Percentiles rank a stretch among this genome's conserved stretches.
Conservation (phyloP, 495 filamentous ascomycete genomes). For the Aeminium ludgeri region DNA sequence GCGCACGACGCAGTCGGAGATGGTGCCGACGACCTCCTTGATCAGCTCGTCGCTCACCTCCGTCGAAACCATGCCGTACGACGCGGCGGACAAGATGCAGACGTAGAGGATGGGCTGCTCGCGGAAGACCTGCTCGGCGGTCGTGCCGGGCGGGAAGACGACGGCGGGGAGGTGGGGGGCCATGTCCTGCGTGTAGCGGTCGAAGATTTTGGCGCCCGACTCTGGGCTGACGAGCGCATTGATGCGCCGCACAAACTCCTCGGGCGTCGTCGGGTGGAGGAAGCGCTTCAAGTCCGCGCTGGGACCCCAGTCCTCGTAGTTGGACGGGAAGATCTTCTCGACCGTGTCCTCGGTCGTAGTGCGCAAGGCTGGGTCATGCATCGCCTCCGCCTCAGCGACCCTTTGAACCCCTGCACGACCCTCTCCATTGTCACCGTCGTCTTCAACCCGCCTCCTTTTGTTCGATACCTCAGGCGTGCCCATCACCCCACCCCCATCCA, state of each 20-base stretch:
- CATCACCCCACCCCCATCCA: slow-evolving; percentile 3
- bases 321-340: no score
- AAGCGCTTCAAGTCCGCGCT: slow-evolving; percentile 6
- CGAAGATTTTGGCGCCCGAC: slow-evolving; percentile 47
- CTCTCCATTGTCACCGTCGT: no score
- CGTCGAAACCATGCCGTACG: slow-evolving; percentile 26
- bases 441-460: slow-evolving; percentile 8
- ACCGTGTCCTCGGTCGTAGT: no score
- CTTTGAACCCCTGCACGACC: slow-evolving; percentile 1
- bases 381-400: no score
- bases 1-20: slow-evolving; percentile 58
- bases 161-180: slow-evolving; percentile 59
- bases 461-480: slow-evolving; percentile 7
- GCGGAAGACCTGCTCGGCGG: slow-evolving; percentile 47
- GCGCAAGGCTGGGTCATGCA: no score
- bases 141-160: slow-evolving; percentile 51
- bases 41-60: slow-evolving; percentile 32
- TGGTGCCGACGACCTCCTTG: slow-evolving; percentile 51
- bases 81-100: slow-evolving; percentile 52
- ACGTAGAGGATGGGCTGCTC: slow-evolving; percentile 68
- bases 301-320: not conserved
- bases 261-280: slow-evolving; percentile 6
- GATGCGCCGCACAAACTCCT: slow-evolving; percentile 26
- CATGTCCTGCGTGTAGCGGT: slow-evolving; percentile 53
- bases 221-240: slow-evolving; percentile 45